Base-by-base conservation (phyloP, 108 stramenopile species). In the Epipyxis sp. region DNA sequence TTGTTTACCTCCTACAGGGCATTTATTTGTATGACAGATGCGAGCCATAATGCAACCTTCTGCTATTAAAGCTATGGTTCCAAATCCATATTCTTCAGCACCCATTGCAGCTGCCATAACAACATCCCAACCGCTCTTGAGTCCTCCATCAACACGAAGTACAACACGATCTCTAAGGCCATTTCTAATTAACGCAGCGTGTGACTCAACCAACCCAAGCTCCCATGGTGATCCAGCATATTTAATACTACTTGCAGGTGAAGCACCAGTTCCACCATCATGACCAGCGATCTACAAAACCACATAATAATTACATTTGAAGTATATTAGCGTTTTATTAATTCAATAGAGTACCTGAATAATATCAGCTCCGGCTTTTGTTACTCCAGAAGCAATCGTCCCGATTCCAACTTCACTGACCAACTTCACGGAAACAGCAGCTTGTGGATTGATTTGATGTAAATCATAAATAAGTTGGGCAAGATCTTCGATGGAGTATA, bases 371-470 rank as follows among this genome's bases (percentile, higher is more conserved):
- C 82, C 82, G 16, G 83, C 83, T 69, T 84, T 84, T 0, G 83
- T 78, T 29, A 84, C 83, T 13, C 83, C 83, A n/a, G 81, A 79
- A 20, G 83, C 83, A 1, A 84, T 69, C 2, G 83, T 84, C 1
- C 83, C 83, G 27, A 84, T 84, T 42, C 97, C 97, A n/a, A 95
- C 95, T 86, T 97, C 95, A 65, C 95, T 95, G 42, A 98, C 97
- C 69, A 98, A 92, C 87, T 98, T 98, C n/a, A 95, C 94, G 34
- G 91, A 92, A 29, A 98, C 97, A 77, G 92, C 94, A 76, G 83
- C 83, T 35, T 30, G 35, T 32, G 80, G 81, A 57, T 81, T 79
- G 46, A 83, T 81, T 41, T 78, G 57, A 69, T 83, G 80, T 34
- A 83, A 78, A 69, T 83, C 83, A 61, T 69, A 83, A 42, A 83